A percentile compares a stretch with the other conserved stretches of the same genome.
Evolutionary conservation across 306 rosid genomes (phyloP).

Genomic region (Trifolium repens): DNA sequence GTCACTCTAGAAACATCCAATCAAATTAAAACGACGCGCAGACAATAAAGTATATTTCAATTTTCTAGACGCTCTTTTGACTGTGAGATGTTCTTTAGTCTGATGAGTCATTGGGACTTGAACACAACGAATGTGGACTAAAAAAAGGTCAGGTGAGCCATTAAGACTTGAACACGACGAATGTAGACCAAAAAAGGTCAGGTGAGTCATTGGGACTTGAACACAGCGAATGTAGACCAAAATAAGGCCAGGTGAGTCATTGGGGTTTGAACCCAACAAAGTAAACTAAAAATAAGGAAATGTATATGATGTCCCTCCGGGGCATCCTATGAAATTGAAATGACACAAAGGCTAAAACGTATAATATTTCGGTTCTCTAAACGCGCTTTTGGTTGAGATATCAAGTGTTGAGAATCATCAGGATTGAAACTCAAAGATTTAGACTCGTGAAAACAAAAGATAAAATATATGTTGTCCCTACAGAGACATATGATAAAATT

Average conservation of each 20-base stretch:
- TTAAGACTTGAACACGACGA: not conserved
- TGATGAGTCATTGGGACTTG: not conserved
- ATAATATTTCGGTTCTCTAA: no score
- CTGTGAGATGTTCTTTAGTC: not conserved
- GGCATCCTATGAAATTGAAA: no score
- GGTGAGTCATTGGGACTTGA: not conserved
- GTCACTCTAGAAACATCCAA: not conserved
- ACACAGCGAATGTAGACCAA: not conserved
- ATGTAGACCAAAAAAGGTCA: not conserved
- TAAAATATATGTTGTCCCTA: no score
- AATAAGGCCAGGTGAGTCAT: not conserved
- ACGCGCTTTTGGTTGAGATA: no score
- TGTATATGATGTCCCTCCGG: no score
- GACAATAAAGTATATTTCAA: not conserved
- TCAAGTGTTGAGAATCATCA: no score
- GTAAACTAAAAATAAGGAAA: not conserved
- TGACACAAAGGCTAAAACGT: no score
- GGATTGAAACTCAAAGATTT: no score
- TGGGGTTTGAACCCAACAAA: no score
- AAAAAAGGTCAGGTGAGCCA: not conserved
- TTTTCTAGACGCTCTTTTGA: not conserved
- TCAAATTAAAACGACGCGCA: not conserved
- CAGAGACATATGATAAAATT: no score
- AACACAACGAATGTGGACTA: not conserved
- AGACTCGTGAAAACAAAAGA: no score